These are phyloP conservation scores for Backusella tuberculispora DNA, from an alignment of 192 early-diverging fungal genomes.

Conservation along the genomic window DNA sequence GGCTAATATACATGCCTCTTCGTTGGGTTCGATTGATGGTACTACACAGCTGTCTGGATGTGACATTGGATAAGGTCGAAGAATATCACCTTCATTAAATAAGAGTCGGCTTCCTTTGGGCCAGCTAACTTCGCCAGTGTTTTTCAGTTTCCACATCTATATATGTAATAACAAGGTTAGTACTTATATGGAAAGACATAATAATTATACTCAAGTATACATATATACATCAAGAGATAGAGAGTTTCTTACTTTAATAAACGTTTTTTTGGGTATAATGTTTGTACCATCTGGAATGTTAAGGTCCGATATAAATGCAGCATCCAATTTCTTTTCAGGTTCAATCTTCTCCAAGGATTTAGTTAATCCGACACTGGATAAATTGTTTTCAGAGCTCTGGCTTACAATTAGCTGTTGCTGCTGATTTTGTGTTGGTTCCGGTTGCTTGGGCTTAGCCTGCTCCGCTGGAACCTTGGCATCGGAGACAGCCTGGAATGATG, in stretches of 20 bases:
- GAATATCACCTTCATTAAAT: conserved; percentile 55
- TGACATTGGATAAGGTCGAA: conserved; percentile 45
- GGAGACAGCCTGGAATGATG: neutral
- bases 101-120: conserved; percentile 59
- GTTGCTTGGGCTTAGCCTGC: neutral
- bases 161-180: neutral
- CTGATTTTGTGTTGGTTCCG: neutral
- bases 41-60: conserved; percentile 46
- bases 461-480: neutral
- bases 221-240: neutral
- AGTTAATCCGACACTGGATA: neutral
- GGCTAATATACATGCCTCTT: conserved; percentile 60
- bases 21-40: conserved; percentile 51
- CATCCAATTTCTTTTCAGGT: conserved; percentile 25
- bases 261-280: conserved; percentile 54
- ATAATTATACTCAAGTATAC: neutral
- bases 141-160: conserved; percentile 69
- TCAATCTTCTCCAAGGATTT: neutral
- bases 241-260: conserved; percentile 51
- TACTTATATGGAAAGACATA: neutral
- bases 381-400: no score
- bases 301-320: conserved; percentile 68
- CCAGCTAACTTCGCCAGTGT: conserved; percentile 64
- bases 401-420: no score
- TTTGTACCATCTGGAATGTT: conserved; percentile 67